Base-by-base conservation (phyloP, 495 filamentous ascomycete species). In the Entonaema liquescens region DNA sequence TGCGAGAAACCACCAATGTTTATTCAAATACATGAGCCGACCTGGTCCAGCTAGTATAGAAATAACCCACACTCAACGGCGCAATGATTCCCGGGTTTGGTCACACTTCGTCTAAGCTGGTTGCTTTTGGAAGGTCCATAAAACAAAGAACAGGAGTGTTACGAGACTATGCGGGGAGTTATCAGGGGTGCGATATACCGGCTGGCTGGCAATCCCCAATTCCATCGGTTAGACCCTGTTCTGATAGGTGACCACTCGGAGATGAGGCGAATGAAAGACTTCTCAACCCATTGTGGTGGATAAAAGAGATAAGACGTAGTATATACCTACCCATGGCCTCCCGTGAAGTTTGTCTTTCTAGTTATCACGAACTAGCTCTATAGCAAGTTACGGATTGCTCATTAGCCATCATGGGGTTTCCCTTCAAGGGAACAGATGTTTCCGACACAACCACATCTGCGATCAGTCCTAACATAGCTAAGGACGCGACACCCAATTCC, bases 61-160 rank as follows among this genome's bases (percentile, higher is more conserved):
- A 55, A 26, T 36, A 50, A 31, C 33, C 44, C 28, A 33, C 42
- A 40, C 8, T 25, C 49, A 12, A 21, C 36, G 59, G 54, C 26
- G 53, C 31, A 72, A 38, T 57, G 21, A 9, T 42, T 42, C 19
- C 64, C 59, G 59, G 15, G 15, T 40, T 59, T 62, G 47, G 56
- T 33, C 31, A 61, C 55, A 17, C 55, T 31, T 72, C n/a, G 17
- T 44, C 31, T 17, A 19, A 42, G 38, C 60, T 65, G 59, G 44
- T 42, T 63, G 59, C 36, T 59, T 71, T 50, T 4, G 70, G 70
- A 73, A 73, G 70, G 70, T 73, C 70, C 65, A 40, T 62, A 66
- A 68, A 62, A 68, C 26, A 50, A 56, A 36, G 29, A n/a, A 42
- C 33, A 11, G 26, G 59, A 44, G 23, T 38, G 29, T 19, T 49